Evolutionary conservation across 768 basidiomycete genomes (phyloP), one percentile per base, ranked within the genome.

Genomic region (Podaxis sp.): DNA sequence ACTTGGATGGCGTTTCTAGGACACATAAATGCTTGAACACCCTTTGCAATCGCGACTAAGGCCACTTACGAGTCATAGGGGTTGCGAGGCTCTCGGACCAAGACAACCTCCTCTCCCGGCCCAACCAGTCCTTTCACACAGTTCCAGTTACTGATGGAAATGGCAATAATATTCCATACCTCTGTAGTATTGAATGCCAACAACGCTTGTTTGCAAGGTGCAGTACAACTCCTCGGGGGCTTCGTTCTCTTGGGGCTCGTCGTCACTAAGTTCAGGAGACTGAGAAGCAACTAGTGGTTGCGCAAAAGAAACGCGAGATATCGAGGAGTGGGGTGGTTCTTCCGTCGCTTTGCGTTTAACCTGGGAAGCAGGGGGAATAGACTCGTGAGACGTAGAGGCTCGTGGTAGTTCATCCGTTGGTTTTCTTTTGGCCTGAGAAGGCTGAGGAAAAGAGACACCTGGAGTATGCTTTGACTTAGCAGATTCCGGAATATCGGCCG

Each of bases 121-220:
- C 87, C 92, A 40, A 95, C 94, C 59, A 95, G 68, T 33, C 93
- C 94, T 87, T 61, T n/a, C 39, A n/a, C 22, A 52, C 19, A 51
- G 40, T 8, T 61, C 69, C 30, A 58, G 40, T 65, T 52, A 22
- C 54, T 63, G 52, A 28, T 19, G 68, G 3, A 33, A 19, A 66
- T 57, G 46, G 6, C n/a, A 28, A 12, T 33, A 15, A 36, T 30
- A 28, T 46, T 3, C 66, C 73, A 0, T 38, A 85, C 89, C 89
- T 70, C 78, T 78, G 69, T 95, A 95, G 69, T 95, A 93, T 70
- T 93, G 92, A 13, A 95, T 78, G 0, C 94, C 94, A 0, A 95
- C 94, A 9, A 93, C 84, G 52, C 82, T 87, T 0, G 88, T 82
- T 2, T 72, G 72, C 69, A 87, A 56, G 13, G 75, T 78, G 48